Evolutionary conservation across 768 basidiomycete species (phyloP), one percentile per base, ranked within the genome.

Genomic region (Podaxis sp.): DNA sequence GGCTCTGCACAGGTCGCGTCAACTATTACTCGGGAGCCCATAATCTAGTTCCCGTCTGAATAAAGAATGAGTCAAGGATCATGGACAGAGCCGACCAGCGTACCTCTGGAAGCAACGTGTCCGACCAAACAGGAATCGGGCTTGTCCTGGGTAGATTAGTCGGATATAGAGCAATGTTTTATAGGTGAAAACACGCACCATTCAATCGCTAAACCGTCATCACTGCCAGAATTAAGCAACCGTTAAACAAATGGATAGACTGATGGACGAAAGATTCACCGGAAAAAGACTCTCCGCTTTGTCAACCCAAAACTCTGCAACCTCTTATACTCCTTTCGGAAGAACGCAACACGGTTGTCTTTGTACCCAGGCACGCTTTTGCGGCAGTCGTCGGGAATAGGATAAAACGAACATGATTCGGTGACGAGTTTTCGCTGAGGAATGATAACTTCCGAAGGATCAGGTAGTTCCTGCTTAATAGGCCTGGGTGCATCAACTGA

Each of bases 151-250:
- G 22, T 0, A 33, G 11, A 36, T 2, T 13, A 33, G 37, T 60
- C 2, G 26, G n/a, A 26, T 5, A 11, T 7, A 26, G 11, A 5
- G 12, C 4, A 11, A 24, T 20, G 4, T 4, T 11, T 4, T 12
- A 26, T 12, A 61, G 12, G 28, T 26, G 7, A 15, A 8, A 15
- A 6, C 54, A 33, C 15, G 17, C 20, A 62, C 61, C 61, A 62
- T 30, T 62, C 61, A 36, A 62, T 62, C 7, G 55, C 61, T 12
- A 62, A 49, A 44, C 61, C 61, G 24, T 62, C 61, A 36, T 62
- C 61, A 20, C 61, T 62, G 28, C 33, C 22, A 38, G 28, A 33
- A 30, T 37, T 26, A 38, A 56, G n/a, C 13, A 11, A 13, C 20
- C 8, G 2, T 10, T 11, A 4, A 12, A 38, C 26, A 37, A 40